These are phyloP conservation scores for Hyphopichia pseudoburtonii DNA, from an alignment of 1,139 yeast genomes.

Conservation along the genomic window DNA sequence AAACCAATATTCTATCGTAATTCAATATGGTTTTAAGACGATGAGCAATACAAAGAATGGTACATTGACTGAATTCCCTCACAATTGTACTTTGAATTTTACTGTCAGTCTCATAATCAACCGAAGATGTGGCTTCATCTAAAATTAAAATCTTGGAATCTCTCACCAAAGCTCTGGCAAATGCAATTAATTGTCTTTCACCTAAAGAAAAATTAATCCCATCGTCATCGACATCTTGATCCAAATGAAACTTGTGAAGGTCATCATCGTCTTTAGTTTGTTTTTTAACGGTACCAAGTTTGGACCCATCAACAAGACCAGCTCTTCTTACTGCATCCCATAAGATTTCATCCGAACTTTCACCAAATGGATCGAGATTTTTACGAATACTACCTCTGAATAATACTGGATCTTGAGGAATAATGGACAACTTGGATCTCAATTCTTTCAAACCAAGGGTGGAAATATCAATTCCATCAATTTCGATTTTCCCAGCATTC, in stretches of 20 bases:
- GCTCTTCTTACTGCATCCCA: constrained; percentile 48
- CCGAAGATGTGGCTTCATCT: constrained; percentile 60
- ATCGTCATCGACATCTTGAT: constrained; percentile 51
- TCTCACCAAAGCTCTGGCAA: constrained; percentile 54
- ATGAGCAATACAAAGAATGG: constrained; percentile 58
- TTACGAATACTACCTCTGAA: constrained; percentile 40
- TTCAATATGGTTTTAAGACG: constrained; percentile 52
- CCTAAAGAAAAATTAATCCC: constrained; percentile 58
- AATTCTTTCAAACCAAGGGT: constrained; percentile 33
- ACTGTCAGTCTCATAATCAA: constrained; percentile 55
- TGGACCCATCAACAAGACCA: constrained; percentile 36
- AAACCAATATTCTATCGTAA: constrained; percentile 52
- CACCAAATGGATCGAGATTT: constrained; percentile 44
- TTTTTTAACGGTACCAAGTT: constrained; percentile 20
- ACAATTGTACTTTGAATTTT: constrained; percentile 50
- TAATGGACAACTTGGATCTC: constrained; percentile 37
- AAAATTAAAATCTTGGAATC: constrained; percentile 49
- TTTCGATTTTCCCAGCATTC: constrained; percentile 47
- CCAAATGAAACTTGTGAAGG: constrained; percentile 49
- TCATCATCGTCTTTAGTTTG: constrained; percentile 13
- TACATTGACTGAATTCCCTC: constrained; percentile 43
- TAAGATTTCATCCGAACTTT: constrained; percentile 35
- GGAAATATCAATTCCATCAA: constrained; percentile 63
- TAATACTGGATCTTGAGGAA: constrained; percentile 48
- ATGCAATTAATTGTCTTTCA: constrained; percentile 53